Percentiles rank a stretch among this genome's conserved stretches.
Evolutionary conservation across 495 filamentous ascomycete species (phyloP).

Genomic region (Aspergillus bridgeri): DNA sequence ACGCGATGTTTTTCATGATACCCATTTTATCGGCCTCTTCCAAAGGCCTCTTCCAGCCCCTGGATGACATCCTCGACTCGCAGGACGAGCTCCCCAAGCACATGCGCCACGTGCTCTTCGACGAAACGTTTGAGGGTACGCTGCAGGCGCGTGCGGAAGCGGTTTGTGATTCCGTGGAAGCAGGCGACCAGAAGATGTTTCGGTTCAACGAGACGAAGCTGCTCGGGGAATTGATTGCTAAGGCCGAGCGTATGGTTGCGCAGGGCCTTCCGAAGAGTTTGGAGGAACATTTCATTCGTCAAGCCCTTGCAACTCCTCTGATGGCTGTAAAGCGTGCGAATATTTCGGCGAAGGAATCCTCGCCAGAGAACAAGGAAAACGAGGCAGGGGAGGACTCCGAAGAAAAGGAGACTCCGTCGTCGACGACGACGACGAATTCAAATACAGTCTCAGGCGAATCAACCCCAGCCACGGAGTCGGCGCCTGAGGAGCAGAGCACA

Average conservation of each 20-base stretch:
- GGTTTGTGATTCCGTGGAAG: constrained; percentile 76
- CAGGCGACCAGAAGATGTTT: constrained; percentile 79
- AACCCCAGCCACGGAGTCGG: constrained; percentile 40
- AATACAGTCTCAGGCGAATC: constrained; percentile 22
- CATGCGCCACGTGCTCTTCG: constrained; percentile 54
- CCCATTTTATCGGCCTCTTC: constrained; percentile 55
- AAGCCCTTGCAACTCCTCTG: constrained; percentile 71
- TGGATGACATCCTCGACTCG: constrained; percentile 77
- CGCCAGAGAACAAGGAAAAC: constrained; percentile 10
- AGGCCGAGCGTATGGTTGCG: constrained; percentile 66
- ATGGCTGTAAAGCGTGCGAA: constrained; percentile 56
- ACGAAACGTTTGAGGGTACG: constrained; percentile 35
- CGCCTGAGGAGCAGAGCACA: constrained; percentile 31
- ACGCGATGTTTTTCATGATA: constrained; percentile 79
- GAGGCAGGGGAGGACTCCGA: constrained; percentile 28
- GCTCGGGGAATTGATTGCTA: constrained; percentile 59
- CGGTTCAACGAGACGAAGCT: constrained; percentile 69
- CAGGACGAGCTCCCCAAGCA: constrained; percentile 54
- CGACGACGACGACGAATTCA: constrained; percentile 27
- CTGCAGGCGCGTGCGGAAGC: constrained; percentile 54
- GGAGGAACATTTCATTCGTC: constrained; percentile 79
- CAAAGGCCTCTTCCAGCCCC: constrained; percentile 67
- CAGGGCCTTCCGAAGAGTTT: constrained; percentile 70
- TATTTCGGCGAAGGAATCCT: constrained; percentile 15
- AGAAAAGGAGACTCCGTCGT: constrained; percentile 32